A percentile compares a stretch with the other conserved stretches of the same genome.
Evolutionary conservation across 352 stramenopile species (phyloP).

Genomic region (Pythium grandisporangium): DNA sequence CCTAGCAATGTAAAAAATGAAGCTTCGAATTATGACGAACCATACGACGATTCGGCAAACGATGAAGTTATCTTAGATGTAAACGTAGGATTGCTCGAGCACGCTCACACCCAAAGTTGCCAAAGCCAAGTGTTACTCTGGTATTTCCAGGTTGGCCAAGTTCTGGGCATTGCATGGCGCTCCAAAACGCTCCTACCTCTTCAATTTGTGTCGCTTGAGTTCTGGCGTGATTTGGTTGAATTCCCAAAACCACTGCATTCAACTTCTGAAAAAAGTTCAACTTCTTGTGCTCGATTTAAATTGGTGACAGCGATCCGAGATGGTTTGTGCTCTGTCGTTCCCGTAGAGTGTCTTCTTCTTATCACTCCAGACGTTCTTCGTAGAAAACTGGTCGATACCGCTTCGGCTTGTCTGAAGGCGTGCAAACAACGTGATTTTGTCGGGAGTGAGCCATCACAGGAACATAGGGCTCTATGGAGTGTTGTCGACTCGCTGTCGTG

Average conservation of each 20-base stretch:
- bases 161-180: constrained; percentile 59
- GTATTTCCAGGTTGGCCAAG: constrained; percentile 44
- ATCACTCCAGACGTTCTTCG: too few relatives aligned
- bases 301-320: constrained; percentile 42
- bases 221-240: constrained; percentile 28
- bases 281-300: not conserved
- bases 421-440: too few relatives aligned
- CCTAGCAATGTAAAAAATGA: too few relatives aligned
- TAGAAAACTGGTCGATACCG: too few relatives aligned
- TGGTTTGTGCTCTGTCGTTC: constrained; percentile 43
- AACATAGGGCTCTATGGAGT: too few relatives aligned
- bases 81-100: constrained; percentile 36
- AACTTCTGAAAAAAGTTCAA: too few relatives aligned
- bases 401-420: too few relatives aligned
- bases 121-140: constrained; percentile 26
- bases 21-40: too few relatives aligned
- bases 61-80: constrained; percentile 38
- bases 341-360: constrained; percentile 30
- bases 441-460: too few relatives aligned
- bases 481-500: too few relatives aligned
- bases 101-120: constrained; percentile 8
- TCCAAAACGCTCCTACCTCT: constrained; percentile 32
- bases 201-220: constrained; percentile 27
- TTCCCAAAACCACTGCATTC: too few relatives aligned
- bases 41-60: too few relatives aligned